A percentile compares a stretch with the other conserved stretches of the same genome.
phyloP scores from a whole-genome alignment of 352 stramenopile species.

The Pythium grandisporangium region DNA sequence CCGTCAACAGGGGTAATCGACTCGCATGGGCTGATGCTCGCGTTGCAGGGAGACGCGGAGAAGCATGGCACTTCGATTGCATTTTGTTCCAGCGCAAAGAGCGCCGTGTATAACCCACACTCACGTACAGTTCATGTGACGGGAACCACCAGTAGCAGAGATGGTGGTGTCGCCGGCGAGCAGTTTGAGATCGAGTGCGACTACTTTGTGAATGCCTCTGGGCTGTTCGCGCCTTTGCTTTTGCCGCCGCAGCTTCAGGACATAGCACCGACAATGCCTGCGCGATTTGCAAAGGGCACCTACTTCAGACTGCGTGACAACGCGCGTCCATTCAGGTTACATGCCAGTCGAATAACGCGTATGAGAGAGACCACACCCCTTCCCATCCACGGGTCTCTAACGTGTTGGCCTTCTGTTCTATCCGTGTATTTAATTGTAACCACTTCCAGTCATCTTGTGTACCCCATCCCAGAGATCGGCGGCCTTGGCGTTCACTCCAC shows the following conservation, averaged over 20 bases:
- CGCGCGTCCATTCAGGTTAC: conserved; percentile 56
- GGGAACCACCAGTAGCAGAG: background rate
- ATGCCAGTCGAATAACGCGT: too few relatives aligned
- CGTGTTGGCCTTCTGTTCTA: too few relatives aligned
- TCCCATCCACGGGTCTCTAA: too few relatives aligned
- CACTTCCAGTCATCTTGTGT: conserved; percentile 81
- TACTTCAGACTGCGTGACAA: conserved; percentile 88
- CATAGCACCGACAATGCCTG: conserved; percentile 21
- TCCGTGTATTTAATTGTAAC: background rate
- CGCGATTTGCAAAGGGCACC: conserved; percentile 92
- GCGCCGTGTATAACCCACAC: conserved; percentile 18
- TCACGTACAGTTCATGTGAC: background rate
- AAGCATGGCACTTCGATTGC: conserved; percentile 75
- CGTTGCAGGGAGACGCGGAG: conserved; percentile 89
- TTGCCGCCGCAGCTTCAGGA: conserved; percentile 13
- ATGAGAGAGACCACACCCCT: too few relatives aligned
- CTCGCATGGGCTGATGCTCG: conserved; percentile 87
- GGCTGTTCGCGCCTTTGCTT: conserved; percentile 63
- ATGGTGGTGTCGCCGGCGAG: conserved; percentile 26
- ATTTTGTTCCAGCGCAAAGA: conserved; percentile 54
- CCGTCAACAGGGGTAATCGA: conserved; percentile 95
- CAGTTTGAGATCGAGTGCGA: conserved; percentile 78
- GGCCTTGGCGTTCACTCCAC: conserved; percentile 96
- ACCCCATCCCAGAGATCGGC: conserved; percentile 92
- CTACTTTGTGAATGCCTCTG: conserved; percentile 90